phyloP scores from a whole-genome alignment of 345 rosid genomes.

The Populus davidiana region DNA sequence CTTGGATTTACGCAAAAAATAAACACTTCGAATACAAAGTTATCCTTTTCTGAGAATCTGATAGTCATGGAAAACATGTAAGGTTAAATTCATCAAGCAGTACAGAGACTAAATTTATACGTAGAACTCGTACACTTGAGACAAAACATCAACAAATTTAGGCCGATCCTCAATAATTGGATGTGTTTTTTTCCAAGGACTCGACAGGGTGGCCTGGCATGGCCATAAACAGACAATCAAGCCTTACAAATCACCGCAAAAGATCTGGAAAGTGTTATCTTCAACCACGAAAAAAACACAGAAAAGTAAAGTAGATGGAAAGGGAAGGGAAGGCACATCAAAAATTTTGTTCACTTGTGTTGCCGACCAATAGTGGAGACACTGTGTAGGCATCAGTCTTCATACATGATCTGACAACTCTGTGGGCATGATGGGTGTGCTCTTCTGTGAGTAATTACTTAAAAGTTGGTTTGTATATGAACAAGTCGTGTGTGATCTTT shows the following conservation, averaged over 20 bases:
- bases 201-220: not conserved
- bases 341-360: not conserved
- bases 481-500: no score
- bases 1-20: no score
- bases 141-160: not conserved
- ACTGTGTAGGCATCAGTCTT: not conserved
- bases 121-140: not conserved
- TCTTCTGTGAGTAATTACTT: no score
- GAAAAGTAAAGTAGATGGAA: no score
- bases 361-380: not conserved
- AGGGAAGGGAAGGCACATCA: not conserved
- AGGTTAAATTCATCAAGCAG: no score
- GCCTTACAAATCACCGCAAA: not conserved
- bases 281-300: not conserved
- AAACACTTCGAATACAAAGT: no score
- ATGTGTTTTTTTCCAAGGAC: not conserved
- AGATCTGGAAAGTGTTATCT: not conserved
- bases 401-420: not conserved
- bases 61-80: no score
- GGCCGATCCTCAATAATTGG: not conserved
- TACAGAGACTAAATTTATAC: no score
- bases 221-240: not conserved
- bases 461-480: no score
- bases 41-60: no score
- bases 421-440: no score